phyloP scores from a whole-genome alignment of 2,329 filamentous ascomycete genomes.

The Claviceps africana region DNA sequence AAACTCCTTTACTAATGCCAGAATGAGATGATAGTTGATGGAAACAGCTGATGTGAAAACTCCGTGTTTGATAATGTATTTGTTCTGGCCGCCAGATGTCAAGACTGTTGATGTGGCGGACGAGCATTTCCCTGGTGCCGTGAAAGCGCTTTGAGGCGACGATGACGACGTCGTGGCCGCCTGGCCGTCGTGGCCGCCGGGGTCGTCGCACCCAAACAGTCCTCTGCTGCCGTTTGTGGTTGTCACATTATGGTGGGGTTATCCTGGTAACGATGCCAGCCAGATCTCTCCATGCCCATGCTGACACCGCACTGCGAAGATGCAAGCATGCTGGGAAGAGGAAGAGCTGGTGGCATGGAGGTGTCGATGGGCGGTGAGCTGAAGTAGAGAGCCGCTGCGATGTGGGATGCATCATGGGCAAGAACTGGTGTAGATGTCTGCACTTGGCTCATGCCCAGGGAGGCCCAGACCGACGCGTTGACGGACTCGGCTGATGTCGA shows the following conservation, averaged over 20 bases:
- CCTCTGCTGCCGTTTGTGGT: slow-evolving; percentile 35
- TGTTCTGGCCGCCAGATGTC: background rate
- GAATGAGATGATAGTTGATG: slow-evolving; percentile 9
- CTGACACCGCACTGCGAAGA: slow-evolving; percentile 67
- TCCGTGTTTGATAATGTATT: no score
- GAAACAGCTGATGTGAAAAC: slow-evolving; percentile 22
- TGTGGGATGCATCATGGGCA: slow-evolving; percentile 60
- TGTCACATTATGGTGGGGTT: slow-evolving; percentile 80
- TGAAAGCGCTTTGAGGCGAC: slow-evolving; percentile 17
- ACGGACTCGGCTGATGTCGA: slow-evolving; percentile 55
- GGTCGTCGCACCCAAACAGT: slow-evolving; percentile 34
- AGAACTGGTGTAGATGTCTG: slow-evolving; percentile 67
- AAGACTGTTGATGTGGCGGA: background rate
- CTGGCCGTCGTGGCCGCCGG: slow-evolving; percentile 10
- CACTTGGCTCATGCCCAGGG: slow-evolving; percentile 59
- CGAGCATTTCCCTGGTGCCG: slow-evolving; percentile 8
- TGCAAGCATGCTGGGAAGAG: slow-evolving; percentile 75
- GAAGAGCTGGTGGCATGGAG: slow-evolving; percentile 55
- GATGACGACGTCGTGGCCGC: background rate
- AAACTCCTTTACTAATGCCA: slow-evolving; percentile 31
- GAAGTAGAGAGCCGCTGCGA: slow-evolving; percentile 63
- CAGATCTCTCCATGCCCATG: slow-evolving; percentile 57
- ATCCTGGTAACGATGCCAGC: slow-evolving; percentile 76
- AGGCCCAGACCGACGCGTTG: slow-evolving; percentile 62
- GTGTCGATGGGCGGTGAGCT: slow-evolving; percentile 62